phyloP scores from a whole-genome alignment of 108 stramenopile genomes.

The Thalassiosira profunda region DNA sequence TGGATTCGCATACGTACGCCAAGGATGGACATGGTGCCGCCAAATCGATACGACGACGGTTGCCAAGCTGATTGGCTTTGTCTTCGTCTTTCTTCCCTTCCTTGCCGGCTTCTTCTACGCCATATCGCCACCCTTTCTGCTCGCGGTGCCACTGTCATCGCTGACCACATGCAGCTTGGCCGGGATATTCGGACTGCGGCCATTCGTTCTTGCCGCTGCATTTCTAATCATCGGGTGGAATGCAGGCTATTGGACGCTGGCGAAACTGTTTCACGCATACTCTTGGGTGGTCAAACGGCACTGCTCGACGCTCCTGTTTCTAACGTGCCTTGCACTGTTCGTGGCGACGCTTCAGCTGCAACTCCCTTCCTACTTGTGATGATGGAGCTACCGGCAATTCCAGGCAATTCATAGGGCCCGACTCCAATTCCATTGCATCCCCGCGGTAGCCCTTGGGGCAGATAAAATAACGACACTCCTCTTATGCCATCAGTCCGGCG shows the following conservation, averaged over 20 bases:
- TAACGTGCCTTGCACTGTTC: background rate
- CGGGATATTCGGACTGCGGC: background rate
- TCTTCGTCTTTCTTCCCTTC: constrained; percentile 13
- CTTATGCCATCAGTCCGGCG: too few relatives aligned
- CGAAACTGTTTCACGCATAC: background rate
- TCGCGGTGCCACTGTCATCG: background rate
- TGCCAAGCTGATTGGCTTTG: background rate
- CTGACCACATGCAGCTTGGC: background rate
- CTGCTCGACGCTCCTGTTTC: background rate
- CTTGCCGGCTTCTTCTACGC: background rate
- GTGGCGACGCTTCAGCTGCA: too few relatives aligned
- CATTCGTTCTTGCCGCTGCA: background rate
- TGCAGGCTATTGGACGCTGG: background rate
- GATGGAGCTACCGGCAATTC: too few relatives aligned
- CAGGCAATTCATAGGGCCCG: too few relatives aligned
- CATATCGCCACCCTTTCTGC: background rate
- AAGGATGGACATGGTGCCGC: background rate
- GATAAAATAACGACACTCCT: too few relatives aligned
- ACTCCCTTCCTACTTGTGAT: too few relatives aligned
- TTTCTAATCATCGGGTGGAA: background rate
- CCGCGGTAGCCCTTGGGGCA: too few relatives aligned
- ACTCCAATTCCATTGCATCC: too few relatives aligned
- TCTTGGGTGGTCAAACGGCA: background rate
- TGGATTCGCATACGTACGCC: too few relatives aligned
- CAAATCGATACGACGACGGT: background rate